Evolutionary conservation across 192 early-diverging fungal species (phyloP).

Genomic region (Backusella parvicylindrica): DNA sequence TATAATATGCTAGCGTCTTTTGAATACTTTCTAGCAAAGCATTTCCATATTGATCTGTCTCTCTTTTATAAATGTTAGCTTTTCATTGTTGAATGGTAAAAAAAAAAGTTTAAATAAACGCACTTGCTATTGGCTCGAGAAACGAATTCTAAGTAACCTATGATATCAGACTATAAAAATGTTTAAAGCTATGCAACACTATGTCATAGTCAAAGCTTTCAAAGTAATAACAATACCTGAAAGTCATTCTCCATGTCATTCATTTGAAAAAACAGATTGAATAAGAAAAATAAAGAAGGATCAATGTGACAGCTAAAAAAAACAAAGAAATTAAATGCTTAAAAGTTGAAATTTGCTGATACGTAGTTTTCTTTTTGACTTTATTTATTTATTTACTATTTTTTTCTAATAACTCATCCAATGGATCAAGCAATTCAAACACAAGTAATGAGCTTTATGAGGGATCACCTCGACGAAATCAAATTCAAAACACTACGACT

Average conservation of each 20-base stretch:
- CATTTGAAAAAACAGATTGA: background rate
- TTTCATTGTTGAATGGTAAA: background rate
- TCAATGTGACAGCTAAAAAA: slow-evolving; percentile 8
- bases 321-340: background rate
- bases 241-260: slow-evolving; percentile 2
- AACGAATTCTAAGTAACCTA: background rate
- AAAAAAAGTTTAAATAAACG: background rate
- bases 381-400: background rate
- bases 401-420: background rate
- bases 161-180: background rate
- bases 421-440: slow-evolving; percentile 5
- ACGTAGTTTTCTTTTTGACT: background rate
- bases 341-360: background rate
- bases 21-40: background rate
- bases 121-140: background rate
- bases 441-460: slow-evolving; percentile 18
- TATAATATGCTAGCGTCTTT: background rate
- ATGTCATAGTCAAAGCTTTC: background rate
- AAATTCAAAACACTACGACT: slow-evolving; percentile 33
- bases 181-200: background rate
- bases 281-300: background rate
- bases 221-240: background rate
- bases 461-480: slow-evolving; percentile 25
- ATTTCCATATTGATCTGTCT: background rate
- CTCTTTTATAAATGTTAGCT: background rate